Conservation (phyloP, 495 filamentous ascomycete genomes). For the Parathielavia appendiculata region DNA sequence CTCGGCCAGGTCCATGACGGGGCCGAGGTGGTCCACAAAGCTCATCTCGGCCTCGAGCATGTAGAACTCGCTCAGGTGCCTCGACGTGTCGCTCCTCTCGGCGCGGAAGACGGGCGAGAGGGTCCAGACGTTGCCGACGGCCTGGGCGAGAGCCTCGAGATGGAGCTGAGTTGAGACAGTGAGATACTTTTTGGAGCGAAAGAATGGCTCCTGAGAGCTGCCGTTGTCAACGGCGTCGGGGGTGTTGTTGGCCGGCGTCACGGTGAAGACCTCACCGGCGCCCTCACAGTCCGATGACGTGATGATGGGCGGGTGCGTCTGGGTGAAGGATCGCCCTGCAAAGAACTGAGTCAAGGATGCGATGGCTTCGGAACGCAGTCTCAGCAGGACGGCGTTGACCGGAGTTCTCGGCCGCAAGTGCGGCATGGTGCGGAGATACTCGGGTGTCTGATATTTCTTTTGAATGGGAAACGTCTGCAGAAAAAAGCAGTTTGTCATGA, state of each 20-base stretch:
- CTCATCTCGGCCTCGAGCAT: constrained; percentile 92
- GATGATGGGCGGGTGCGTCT: constrained; percentile 88
- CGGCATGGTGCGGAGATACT: constrained; percentile 82
- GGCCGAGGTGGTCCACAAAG: constrained; percentile 64
- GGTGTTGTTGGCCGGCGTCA: constrained; percentile 43
- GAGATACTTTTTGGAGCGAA: constrained; percentile 85
- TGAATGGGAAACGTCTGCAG: constrained; percentile 80
- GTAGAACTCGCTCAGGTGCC: constrained; percentile 96
- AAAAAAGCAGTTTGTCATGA: constrained; percentile 18
- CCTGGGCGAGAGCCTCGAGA: constrained; percentile 84
- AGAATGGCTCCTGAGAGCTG: constrained; percentile 52
- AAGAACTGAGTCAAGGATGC: constrained; percentile 71
- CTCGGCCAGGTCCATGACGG: constrained; percentile 75
- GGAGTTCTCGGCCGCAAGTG: constrained; percentile 85
- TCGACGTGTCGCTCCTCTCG: constrained; percentile 87
- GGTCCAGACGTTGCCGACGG: constrained; percentile 88
- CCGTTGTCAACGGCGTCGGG: constrained; percentile 13
- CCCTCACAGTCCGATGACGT: constrained; percentile 98
- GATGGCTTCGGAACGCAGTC: constrained; percentile 76
- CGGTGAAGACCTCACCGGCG: constrained; percentile 88
- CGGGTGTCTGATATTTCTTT: constrained; percentile 86
- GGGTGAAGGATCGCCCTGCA: constrained; percentile 61
- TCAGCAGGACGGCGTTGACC: constrained; percentile 71
- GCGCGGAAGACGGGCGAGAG: constrained; percentile 90
- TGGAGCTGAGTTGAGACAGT: constrained; percentile 95